phyloP scores from a whole-genome alignment of 371 early-diverging fungal genomes.

The Mortierella sp. region DNA sequence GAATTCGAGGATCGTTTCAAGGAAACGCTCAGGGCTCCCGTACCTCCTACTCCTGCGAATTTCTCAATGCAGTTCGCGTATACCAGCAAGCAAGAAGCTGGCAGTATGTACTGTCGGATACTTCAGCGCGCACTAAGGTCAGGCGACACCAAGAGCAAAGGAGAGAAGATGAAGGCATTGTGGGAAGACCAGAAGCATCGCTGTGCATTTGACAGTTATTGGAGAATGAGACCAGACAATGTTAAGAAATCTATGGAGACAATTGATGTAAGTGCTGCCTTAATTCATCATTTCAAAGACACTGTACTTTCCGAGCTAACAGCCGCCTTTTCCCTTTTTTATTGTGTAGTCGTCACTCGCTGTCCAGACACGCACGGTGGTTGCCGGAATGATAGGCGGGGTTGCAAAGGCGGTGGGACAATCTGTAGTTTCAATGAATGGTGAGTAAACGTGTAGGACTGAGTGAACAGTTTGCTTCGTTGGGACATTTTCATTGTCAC shows the following conservation, averaged over 20 bases:
- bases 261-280: neutral
- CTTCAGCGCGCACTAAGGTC: neutral
- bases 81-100: neutral
- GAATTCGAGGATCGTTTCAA: neutral
- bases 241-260: neutral
- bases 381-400: neutral
- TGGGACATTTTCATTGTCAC: neutral
- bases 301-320: neutral
- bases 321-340: neutral
- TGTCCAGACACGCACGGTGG: neutral
- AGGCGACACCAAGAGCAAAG: neutral
- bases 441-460: neutral
- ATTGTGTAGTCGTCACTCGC: neutral
- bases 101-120: slow-evolving; percentile 3
- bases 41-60: neutral
- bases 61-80: neutral
- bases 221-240: neutral
- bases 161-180: neutral
- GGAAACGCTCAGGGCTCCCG: neutral
- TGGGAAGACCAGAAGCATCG: slow-evolving; percentile 1
- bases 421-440: slow-evolving; percentile 4
- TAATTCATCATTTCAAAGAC: neutral
- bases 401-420: neutral
- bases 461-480: neutral
- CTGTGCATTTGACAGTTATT: neutral